phyloP scores from a whole-genome alignment of 192 early-diverging fungal genomes.

The Chytriomyces hyalinus region DNA sequence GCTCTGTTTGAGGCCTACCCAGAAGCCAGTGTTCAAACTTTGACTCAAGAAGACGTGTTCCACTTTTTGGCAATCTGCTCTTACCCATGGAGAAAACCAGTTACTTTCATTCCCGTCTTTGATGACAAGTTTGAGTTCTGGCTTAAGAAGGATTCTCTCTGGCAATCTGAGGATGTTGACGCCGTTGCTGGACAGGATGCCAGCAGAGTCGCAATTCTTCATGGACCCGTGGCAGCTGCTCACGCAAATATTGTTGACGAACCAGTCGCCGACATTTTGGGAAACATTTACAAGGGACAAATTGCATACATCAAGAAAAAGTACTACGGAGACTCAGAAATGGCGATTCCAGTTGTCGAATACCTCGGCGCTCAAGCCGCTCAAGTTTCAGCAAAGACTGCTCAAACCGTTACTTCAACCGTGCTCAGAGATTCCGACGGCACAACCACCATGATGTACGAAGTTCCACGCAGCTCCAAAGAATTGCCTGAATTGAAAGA shows the following conservation, averaged over 20 bases:
- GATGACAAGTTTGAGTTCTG: slow-evolving; percentile 87
- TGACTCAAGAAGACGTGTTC: slow-evolving; percentile 84
- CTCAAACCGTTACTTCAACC: slow-evolving; percentile 49
- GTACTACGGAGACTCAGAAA: slow-evolving; percentile 70
- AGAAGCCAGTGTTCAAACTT: slow-evolving; percentile 68
- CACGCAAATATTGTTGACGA: slow-evolving; percentile 77
- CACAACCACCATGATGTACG: slow-evolving; percentile 55
- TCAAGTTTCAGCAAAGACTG: slow-evolving; percentile 39
- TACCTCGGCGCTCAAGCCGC: slow-evolving; percentile 66
- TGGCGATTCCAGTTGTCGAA: slow-evolving; percentile 76
- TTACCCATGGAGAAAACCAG: slow-evolving; percentile 83
- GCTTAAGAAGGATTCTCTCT: slow-evolving; percentile 89
- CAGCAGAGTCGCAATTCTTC: slow-evolving; percentile 82
- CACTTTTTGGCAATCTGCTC: slow-evolving; percentile 79
- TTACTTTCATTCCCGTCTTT: slow-evolving; percentile 85
- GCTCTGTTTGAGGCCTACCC: slow-evolving; percentile 75
- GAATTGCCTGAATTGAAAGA: slow-evolving; percentile 60
- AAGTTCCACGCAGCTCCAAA: slow-evolving; percentile 58
- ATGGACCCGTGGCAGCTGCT: slow-evolving; percentile 83
- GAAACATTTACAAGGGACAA: slow-evolving; percentile 80
- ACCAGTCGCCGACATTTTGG: slow-evolving; percentile 88
- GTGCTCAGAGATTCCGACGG: slow-evolving; percentile 48
- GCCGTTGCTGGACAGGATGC: slow-evolving; percentile 85
- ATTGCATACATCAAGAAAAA: slow-evolving; percentile 73
- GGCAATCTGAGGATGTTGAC: slow-evolving; percentile 88